Evolutionary conservation across 768 basidiomycete species (phyloP).

Genomic region (Leccinellum rugosiceps): DNA sequence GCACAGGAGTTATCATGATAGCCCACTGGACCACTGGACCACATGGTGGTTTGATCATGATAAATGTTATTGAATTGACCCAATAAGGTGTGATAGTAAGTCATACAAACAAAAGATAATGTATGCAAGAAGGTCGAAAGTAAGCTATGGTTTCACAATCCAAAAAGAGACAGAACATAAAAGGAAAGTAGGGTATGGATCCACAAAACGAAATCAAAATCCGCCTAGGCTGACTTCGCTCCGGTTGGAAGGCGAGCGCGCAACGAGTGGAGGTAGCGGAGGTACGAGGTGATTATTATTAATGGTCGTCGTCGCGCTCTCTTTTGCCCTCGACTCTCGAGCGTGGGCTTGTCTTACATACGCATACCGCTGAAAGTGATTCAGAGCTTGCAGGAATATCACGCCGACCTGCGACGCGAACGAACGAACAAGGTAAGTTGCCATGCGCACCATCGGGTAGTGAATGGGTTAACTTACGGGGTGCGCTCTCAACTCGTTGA

Average conservation of each 20-base stretch:
- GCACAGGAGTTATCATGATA: too few species aligned
- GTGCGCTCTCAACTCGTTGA: conserved; percentile 73
- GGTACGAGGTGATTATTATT: conserved; percentile 35
- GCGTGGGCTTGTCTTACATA: conserved; percentile 81
- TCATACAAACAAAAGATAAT: conserved; percentile 11
- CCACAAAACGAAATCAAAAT: conserved; percentile 19
- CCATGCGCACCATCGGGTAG: background rate
- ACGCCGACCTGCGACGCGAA: conserved; percentile 60
- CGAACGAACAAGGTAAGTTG: conserved; percentile 1
- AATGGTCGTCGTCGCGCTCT: conserved; percentile 12
- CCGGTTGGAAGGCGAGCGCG: conserved; percentile 44
- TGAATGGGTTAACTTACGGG: conserved; percentile 49
- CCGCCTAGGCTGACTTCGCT: conserved; percentile 44
- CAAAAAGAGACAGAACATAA: background rate
- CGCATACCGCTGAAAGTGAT: conserved; percentile 87
- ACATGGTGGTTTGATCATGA: too few species aligned
- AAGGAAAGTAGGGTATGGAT: background rate
- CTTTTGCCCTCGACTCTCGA: conserved; percentile 44
- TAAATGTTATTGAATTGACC: background rate
- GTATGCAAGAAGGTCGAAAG: conserved; percentile 31
- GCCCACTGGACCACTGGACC: too few species aligned
- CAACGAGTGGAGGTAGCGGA: conserved; percentile 26
- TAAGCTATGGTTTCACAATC: conserved; percentile 21
- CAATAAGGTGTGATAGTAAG: background rate
- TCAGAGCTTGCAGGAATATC: conserved; percentile 72